A percentile compares a stretch with the other conserved stretches of the same genome.
These are phyloP conservation scores for Neofusicoccum kwambonambiense DNA, from an alignment of 2,329 filamentous ascomycete genomes.

Conservation along the genomic window DNA sequence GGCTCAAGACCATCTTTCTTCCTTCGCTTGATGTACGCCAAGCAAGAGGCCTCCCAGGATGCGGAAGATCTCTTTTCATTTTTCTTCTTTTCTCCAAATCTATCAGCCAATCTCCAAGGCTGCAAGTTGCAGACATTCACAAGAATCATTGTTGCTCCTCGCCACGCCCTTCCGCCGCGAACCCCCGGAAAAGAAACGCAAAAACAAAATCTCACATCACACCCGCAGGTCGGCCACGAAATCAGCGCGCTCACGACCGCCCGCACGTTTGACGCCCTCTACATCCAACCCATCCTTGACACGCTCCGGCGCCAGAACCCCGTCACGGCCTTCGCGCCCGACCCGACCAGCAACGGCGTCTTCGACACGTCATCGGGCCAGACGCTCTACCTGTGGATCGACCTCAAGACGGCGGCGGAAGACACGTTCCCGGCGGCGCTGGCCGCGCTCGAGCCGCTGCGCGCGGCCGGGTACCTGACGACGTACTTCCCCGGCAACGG, in stretches of 20 bases:
- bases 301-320: constrained; percentile 58
- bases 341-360: constrained; percentile 44
- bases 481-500: constrained; percentile 50
- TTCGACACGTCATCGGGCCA: constrained; percentile 59
- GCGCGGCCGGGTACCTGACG: constrained; percentile 53
- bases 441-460: constrained; percentile 56
- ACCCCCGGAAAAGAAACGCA: not conserved
- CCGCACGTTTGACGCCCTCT: constrained; percentile 58
- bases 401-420: constrained; percentile 59
- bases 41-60: not conserved
- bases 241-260: constrained; percentile 49
- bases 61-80: too few species aligned
- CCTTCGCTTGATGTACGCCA: not conserved
- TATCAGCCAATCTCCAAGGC: too few species aligned
- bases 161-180: too few species aligned
- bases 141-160: too few species aligned
- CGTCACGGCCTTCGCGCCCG: constrained; percentile 46
- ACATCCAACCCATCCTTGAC: constrained; percentile 59
- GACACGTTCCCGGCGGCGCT: constrained; percentile 58
- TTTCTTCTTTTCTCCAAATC: too few species aligned
- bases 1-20: not conserved
- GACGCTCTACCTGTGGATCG: constrained; percentile 64
- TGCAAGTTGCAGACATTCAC: too few species aligned
- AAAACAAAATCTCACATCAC: not conserved
- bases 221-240: constrained; percentile 55